Evolutionary conservation across 805 yeast species (phyloP).

Genomic region (Starmerella sp.): DNA sequence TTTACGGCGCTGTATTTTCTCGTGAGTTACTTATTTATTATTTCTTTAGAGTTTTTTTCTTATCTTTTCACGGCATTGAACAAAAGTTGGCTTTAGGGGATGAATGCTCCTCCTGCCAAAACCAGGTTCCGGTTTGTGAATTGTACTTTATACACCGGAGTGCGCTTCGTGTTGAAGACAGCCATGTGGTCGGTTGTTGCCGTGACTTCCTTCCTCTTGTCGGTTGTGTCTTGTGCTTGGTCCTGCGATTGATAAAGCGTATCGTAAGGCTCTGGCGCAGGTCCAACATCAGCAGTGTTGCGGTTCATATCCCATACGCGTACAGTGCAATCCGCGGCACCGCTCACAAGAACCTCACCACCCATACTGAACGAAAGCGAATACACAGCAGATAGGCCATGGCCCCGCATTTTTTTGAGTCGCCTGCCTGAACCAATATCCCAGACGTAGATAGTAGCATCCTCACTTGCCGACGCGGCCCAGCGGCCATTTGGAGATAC

Average conservation of each 20-base stretch:
- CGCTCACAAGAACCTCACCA: slow-evolving; percentile 79
- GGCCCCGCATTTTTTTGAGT: slow-evolving; percentile 87
- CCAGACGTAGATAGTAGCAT: slow-evolving; percentile 79
- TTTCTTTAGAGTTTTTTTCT: neutral
- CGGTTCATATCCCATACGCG: slow-evolving; percentile 92
- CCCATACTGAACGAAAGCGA: slow-evolving; percentile 76
- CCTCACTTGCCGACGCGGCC: slow-evolving; percentile 93
- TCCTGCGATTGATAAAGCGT: slow-evolving; percentile 16
- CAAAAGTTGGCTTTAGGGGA: slow-evolving; percentile 6
- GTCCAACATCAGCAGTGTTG: slow-evolving; percentile 68
- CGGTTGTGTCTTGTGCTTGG: slow-evolving; percentile 23
- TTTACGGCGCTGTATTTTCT: too few relatives aligned
- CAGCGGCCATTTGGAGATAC: slow-evolving; percentile 96
- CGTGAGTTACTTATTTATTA: neutral
- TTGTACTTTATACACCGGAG: slow-evolving; percentile 86
- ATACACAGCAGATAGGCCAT: slow-evolving; percentile 76
- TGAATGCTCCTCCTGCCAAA: slow-evolving; percentile 83
- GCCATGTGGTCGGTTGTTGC: slow-evolving; percentile 86
- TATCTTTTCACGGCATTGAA: neutral
- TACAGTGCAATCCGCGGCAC: slow-evolving; percentile 85
- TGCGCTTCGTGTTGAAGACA: slow-evolving; percentile 83
- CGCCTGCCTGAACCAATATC: slow-evolving; percentile 87
- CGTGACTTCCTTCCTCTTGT: slow-evolving; percentile 49
- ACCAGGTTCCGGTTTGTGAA: slow-evolving; percentile 86
- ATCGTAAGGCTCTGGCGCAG: slow-evolving; percentile 63